A percentile compares a stretch with the other conserved stretches of the same genome.
Evolutionary conservation across 257 asterid species (phyloP).

Genomic region (Solanum etuberosum): DNA sequence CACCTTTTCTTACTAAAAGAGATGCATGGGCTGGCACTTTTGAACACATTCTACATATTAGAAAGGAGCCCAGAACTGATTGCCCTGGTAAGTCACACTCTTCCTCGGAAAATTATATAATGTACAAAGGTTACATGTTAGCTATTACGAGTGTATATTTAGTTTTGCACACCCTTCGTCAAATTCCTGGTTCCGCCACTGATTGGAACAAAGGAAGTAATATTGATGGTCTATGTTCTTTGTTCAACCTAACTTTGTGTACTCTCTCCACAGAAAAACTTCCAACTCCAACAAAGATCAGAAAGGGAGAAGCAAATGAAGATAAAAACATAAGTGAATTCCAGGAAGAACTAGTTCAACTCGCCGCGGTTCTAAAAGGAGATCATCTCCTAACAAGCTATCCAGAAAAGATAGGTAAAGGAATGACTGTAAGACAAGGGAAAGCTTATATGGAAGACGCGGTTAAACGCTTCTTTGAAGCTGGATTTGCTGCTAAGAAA

Average conservation of each 20-base stretch:
- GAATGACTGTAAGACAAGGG: conserved; percentile 63
- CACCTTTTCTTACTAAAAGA: conserved; percentile 68
- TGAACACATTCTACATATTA: conserved; percentile 36
- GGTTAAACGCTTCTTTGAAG: conserved; percentile 57
- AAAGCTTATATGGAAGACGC: conserved; percentile 54
- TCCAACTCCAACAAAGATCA: conserved; percentile 50
- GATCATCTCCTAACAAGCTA: conserved; percentile 41
- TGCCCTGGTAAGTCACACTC: conserved; percentile 54
- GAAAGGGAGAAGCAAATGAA: conserved; percentile 56
- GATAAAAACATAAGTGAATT: conserved; percentile 64
- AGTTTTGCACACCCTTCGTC: background rate
- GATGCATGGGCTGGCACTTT: conserved; percentile 91
- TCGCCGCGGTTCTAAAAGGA: conserved; percentile 79
- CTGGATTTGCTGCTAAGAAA: conserved; percentile 43
- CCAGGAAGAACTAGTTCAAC: conserved; percentile 73
- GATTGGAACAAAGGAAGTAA: background rate
- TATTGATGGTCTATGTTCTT: background rate
- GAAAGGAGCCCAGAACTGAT: conserved; percentile 56
- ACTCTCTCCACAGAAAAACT: conserved; percentile 26
- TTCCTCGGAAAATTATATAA: background rate
- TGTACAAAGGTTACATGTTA: background rate
- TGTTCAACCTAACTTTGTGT: background rate
- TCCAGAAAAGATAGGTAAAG: conserved; percentile 32
- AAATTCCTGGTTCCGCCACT: background rate
- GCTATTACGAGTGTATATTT: background rate